Evolutionary conservation across 495 filamentous ascomycete species (phyloP).

Genomic region (Penicillium cataractarum): DNA sequence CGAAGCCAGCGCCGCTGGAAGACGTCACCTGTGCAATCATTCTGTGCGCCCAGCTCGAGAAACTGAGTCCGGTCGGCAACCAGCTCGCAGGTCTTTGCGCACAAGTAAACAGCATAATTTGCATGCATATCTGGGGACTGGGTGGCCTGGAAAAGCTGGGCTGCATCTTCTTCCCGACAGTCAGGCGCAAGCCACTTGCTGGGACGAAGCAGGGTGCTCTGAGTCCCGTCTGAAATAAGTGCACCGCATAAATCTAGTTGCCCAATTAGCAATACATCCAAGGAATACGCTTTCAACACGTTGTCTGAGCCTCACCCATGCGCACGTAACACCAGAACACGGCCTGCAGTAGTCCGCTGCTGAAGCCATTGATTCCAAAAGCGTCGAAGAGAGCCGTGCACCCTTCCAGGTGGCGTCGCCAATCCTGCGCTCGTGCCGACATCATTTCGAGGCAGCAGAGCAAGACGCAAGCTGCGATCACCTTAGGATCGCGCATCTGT

Average conservation of each 20-base stretch:
- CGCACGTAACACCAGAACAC: constrained; percentile 55
- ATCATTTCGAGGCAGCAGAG: constrained; percentile 54
- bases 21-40: constrained; percentile 31
- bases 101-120: constrained; percentile 53
- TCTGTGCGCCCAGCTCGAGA: constrained; percentile 37
- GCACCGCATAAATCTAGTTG: constrained; percentile 49
- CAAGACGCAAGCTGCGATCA: constrained; percentile 45
- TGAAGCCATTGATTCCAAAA: constrained; percentile 47
- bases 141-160: constrained; percentile 31
- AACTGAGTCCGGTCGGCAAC: constrained; percentile 44
- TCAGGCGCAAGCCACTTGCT: constrained; percentile 45
- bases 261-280: constrained; percentile 7
- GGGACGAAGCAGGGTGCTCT: constrained; percentile 44
- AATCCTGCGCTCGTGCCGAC: constrained; percentile 49
- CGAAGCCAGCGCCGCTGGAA: constrained; percentile 38
- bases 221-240: constrained; percentile 49
- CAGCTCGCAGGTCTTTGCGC: constrained; percentile 45
- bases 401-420: constrained; percentile 52
- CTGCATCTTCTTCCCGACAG: constrained; percentile 34
- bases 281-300: neutral
- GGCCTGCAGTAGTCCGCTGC: constrained; percentile 43
- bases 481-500: constrained; percentile 43
- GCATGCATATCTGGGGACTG: constrained; percentile 44
- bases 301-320: constrained; percentile 39
- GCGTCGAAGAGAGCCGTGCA: constrained; percentile 50